Conservation (phyloP, 2,329 filamentous ascomycete species). For the Onygenales sp. region DNA sequence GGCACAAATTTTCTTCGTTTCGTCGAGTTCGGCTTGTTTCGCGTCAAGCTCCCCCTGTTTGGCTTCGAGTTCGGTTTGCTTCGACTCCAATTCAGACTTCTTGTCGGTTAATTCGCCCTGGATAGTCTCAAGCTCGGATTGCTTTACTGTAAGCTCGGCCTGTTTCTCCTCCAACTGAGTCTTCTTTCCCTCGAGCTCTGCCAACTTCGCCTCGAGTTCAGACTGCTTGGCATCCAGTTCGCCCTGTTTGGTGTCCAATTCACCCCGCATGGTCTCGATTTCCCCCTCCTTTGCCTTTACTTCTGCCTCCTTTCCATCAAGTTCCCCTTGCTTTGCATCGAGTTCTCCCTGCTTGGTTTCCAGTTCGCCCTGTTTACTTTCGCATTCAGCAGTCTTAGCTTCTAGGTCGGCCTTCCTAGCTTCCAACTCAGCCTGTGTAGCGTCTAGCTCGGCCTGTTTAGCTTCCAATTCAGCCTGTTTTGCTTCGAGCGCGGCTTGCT, state of each 20-base stretch:
- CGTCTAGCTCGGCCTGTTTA: constrained; percentile 19
- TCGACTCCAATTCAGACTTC: constrained; percentile 9
- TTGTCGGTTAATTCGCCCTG: constrained; percentile 7
- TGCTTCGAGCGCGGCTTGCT: constrained; percentile 22
- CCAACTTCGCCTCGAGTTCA: constrained; percentile 16
- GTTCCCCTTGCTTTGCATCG: constrained; percentile 6
- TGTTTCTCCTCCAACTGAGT: constrained; percentile 19
- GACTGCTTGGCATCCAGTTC: constrained; percentile 13
- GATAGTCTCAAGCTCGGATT: constrained; percentile 12
- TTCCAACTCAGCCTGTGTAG: constrained; percentile 18
- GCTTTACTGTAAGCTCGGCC: constrained; percentile 11
- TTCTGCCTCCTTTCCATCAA: constrained; percentile 10
- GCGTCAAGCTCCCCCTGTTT: constrained; percentile 15
- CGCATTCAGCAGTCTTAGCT: constrained; percentile 10
- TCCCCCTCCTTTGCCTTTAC: constrained; percentile 10
- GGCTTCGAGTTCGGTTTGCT: constrained; percentile 10
- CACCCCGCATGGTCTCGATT: constrained; percentile 5
- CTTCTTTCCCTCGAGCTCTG: constrained; percentile 22
- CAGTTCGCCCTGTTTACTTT: constrained; percentile 11
- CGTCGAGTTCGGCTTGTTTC: constrained; percentile 24
- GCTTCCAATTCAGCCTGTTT: constrained; percentile 18
- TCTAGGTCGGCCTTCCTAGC: constrained; percentile 19
- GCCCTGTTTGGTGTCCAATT: constrained; percentile 18
- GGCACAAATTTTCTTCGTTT: constrained; percentile 18
- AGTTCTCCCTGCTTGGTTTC: constrained; percentile 8